A percentile compares a stretch with the other conserved stretches of the same genome.
These are phyloP conservation scores for Mimosa pudica DNA, from an alignment of 306 rosid genomes.

Conservation along the genomic window DNA sequence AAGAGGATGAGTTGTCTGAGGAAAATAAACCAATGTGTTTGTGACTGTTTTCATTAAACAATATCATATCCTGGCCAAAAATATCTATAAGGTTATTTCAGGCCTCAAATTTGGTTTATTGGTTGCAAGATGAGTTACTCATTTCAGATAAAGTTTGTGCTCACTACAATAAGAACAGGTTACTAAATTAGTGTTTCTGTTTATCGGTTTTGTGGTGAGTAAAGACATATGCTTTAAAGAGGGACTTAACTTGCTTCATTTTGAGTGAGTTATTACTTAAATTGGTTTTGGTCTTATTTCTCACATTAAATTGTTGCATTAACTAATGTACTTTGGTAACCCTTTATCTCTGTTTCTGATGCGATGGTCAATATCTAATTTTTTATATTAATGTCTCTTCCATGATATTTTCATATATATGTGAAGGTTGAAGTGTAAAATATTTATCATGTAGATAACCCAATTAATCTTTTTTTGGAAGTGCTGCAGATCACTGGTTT, in stretches of 20 bases:
- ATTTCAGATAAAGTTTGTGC: too few species aligned
- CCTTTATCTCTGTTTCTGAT: not conserved
- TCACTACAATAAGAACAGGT: not conserved
- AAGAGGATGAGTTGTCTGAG: not conserved
- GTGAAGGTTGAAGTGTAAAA: constrained; percentile 21
- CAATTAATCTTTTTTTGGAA: constrained; percentile 61
- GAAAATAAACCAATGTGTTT: not conserved
- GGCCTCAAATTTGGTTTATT: not conserved
- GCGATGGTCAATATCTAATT: constrained; percentile 30
- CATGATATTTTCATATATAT: constrained; percentile 11
- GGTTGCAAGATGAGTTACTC: not conserved
- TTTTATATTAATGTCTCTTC: constrained; percentile 26
- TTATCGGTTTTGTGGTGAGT: not conserved
- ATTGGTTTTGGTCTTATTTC: constrained; percentile 27
- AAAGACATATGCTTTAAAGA: not conserved
- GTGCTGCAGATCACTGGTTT: constrained; percentile 98
- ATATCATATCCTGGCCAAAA: not conserved
- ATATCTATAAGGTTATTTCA: not conserved
- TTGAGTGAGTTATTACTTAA: not conserved
- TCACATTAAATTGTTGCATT: constrained; percentile 7
- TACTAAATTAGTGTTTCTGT: not conserved
- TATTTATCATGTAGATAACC: constrained; percentile 43
- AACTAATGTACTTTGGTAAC: constrained; percentile 1
- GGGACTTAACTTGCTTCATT: not conserved
- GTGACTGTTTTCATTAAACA: not conserved